Base-by-base conservation (phyloP, 2,329 filamentous ascomycete genomes). In the Trichoderma koningiopsis region DNA sequence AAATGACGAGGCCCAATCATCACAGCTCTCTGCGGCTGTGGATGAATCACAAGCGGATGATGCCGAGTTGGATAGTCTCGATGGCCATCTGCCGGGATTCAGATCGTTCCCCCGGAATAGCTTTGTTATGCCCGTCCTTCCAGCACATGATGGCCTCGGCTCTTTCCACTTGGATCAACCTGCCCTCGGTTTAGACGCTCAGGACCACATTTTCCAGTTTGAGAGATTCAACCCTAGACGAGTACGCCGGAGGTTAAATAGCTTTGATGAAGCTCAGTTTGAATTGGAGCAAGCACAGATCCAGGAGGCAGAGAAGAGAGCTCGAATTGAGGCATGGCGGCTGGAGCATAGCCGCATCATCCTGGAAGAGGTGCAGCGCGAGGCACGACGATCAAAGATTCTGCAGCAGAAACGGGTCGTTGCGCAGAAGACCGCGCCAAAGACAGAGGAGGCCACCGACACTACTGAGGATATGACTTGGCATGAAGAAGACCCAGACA, bases 81-180 rank as follows among this genome's bases (percentile, higher is more conserved):
- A 98, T 78, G 94, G 95, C 76, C 94, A 96, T 66, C 84, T 98
- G 1, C 91, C 94, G 72, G 94, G 94, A 55, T 97, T 97, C 77
- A 89, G 93, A 63, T 89, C 93, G 56, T 84, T 83, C 7, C 83
- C 85, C 4, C 70, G 72, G 8, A 75, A 72, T 4, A 72, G 72
- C 14, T 88, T 87, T 72, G 83, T 88, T 24, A 84, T 86, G 22
- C 89, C 92, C 0, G 88, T 97, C 2, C 86, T 99, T n/a, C 96
- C 96, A 0, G 88, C 90, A 0, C 96, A 99, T 76, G 94, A 99
- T 83, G 96, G 96, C 1, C 81, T 98, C 57, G 96, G 96, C 5
- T 92, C 91, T 7, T 99, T 99, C 78, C 88, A 84, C 79, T 71
- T 92, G 76, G 78, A 92, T 81, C 76, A 88, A 72, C 81, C 86